These are phyloP conservation scores for Mortierella sp. DNA, from an alignment of 371 early-diverging fungal species.

Conservation along the genomic window DNA sequence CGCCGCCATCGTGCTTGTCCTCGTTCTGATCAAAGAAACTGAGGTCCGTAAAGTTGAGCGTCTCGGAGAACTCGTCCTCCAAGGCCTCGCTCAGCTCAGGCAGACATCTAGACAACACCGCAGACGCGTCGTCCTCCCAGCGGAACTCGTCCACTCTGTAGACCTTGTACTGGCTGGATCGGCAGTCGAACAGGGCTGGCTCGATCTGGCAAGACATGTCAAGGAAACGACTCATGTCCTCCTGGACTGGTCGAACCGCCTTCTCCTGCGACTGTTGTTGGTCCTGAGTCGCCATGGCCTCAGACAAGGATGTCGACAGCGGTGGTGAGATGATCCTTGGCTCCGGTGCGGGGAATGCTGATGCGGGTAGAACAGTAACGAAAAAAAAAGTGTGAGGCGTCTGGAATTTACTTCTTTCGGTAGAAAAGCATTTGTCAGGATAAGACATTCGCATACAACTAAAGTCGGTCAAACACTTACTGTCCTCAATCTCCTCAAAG, in stretches of 20 bases:
- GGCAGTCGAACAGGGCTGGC: conserved; percentile 59
- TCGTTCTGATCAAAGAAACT: conserved; percentile 46
- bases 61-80: conserved; percentile 72
- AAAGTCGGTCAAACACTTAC: conserved; percentile 24
- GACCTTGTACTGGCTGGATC: conserved; percentile 60
- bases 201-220: conserved; percentile 56
- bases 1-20: conserved; percentile 59
- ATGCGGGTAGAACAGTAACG: not conserved
- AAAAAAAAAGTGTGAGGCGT: not conserved
- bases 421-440: not conserved
- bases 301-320: conserved; percentile 34
- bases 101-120: conserved; percentile 71
- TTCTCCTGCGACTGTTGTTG: conserved; percentile 13
- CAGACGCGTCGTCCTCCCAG: conserved; percentile 79
- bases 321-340: conserved; percentile 29
- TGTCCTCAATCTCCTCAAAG: conserved; percentile 52
- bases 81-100: conserved; percentile 72
- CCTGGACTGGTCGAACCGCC: conserved; percentile 58
- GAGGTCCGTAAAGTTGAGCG: conserved; percentile 72
- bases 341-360: conserved; percentile 43
- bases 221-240: conserved; percentile 68
- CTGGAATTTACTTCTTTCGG: not conserved
- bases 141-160: conserved; percentile 74
- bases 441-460: not conserved
- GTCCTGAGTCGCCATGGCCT: conserved; percentile 16